Base-by-base conservation (phyloP, 108 stramenopile genomes). In the Discostella pseudostelligera region DNA sequence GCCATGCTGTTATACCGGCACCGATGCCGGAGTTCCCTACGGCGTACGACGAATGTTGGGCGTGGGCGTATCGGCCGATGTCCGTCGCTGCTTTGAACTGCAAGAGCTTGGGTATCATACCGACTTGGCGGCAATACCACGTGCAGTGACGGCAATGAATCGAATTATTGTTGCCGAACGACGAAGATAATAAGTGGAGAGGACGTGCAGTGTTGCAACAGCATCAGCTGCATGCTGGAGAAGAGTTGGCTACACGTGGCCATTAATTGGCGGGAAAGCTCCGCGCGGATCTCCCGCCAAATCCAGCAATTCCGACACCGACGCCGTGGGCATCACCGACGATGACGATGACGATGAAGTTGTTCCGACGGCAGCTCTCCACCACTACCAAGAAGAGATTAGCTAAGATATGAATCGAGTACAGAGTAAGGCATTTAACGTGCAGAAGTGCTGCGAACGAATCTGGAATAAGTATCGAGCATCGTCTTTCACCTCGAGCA, bases 1-100 rank as follows among this genome's bases (percentile, higher is more conserved):
- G 83, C 83, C 83, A 3, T 83, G 83, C 48, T 83, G 83, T 17
- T 83, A 83, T 29, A 83, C 83, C 12, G 83, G 83, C 12, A 81
- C 83, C 11, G 83, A 77, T 25, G 54, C 43, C 12, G 83, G 76
- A 9, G 48, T 45, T 19, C 80, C 83, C 8, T 83, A 78, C 56
- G 83, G 83, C 20, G 67, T 83, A 6, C 28, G 62, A 12, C 42
- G 83, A 17, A 67, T 73, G 36, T 51, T 81, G 21, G 83, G 83
- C 9, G 80, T 81, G 5, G 56, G 65, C 10, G 36, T 67, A 43
- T 48, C 76, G 20, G 83, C 83, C 10, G 83, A 83, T 54, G 62
- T 83, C 8, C 39, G 63, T 3, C 42, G 83, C 28, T 54, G 50
- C 25, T 81, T 69, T 22, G 59, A 32, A 9, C 39, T 83, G 37